Evolutionary conservation across 2,329 filamentous ascomycete species (phyloP).

Genomic region (Ustilaginoidea virens): DNA sequence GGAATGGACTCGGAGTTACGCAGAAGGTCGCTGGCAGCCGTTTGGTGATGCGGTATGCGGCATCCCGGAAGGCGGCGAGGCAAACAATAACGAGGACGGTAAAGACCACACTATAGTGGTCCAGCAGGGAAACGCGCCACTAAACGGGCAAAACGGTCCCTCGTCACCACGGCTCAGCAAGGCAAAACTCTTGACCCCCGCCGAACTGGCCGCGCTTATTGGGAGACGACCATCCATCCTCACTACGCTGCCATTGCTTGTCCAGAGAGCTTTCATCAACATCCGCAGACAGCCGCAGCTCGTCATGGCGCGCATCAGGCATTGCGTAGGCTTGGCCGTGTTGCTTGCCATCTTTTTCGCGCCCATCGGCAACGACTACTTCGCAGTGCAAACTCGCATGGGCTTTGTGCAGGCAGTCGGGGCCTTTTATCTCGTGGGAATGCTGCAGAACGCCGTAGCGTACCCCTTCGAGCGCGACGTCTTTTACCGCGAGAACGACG

Average conservation of each 20-base stretch:
- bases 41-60: too few relatives aligned
- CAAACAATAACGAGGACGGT: constrained; percentile 5
- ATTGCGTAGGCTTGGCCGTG: constrained; percentile 47
- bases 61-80: constrained; percentile 15
- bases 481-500: constrained; percentile 63
- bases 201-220: constrained; percentile 54
- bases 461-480: constrained; percentile 60
- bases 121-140: too few relatives aligned
- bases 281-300: constrained; percentile 49
- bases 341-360: constrained; percentile 57
- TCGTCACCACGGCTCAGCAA: constrained; percentile 26
- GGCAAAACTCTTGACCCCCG: constrained; percentile 44
- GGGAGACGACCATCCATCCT: constrained; percentile 46
- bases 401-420: constrained; percentile 60
- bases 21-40: too few relatives aligned
- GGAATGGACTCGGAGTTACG: constrained; percentile 43
- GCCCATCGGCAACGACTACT: constrained; percentile 53
- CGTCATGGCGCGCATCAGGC: constrained; percentile 49
- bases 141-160: constrained; percentile 6
- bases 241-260: constrained; percentile 49
- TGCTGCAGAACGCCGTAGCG: constrained; percentile 65
- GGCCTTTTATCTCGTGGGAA: constrained; percentile 59
- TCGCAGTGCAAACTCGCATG: constrained; percentile 55
- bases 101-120: background rate
- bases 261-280: constrained; percentile 54